Evolutionary conservation across 768 basidiomycete genomes (phyloP), one percentile per base, ranked within the genome.

Genomic region (Nevesoporus exiguus): DNA sequence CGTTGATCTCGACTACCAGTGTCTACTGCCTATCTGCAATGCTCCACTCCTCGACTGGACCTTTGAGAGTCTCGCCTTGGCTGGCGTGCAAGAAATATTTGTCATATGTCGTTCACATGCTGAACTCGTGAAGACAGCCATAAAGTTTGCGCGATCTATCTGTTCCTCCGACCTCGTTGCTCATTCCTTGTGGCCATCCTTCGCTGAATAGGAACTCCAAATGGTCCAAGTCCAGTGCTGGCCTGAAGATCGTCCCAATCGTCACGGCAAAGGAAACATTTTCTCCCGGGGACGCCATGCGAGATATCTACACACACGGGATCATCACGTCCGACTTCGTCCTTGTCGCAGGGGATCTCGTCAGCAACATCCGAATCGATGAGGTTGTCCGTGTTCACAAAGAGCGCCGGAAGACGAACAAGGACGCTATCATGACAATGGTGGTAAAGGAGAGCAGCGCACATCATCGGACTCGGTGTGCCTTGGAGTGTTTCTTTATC

Each of bases 361-460:
- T 99, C 60, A 95, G 93, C 74, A 98, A 92, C 68, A 80, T 98
- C 60, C 83, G 84, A 55, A 88, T 99, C 60, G 88, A 92, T 62
- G 89, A 93, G 61, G 90, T 94, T 49, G 88, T 97, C 45, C 80
- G 86, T 43, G 83, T 82, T 58, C 96, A 98, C 76, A 93, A 88
- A 77, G 89, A 90, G 69, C 76, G 93, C 47, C 77, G 93, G 56
- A 87, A 86, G 71, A 81, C 77, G 55, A 92, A 95, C 71, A 91
- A 92, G 75, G 90, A 98, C 67, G 90, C 88, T 36, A 93, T 94
- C 65, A 94, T 99, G 93, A 94, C 93, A 25, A 93, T 98, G 78
- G 93, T 92, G 14, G 88, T 90, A 54, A 91, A 90, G 71, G 85
- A 88, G 71, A 83, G 83, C 61, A 88, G 87, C 14, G 77, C 77